Evolutionary conservation across 805 yeast genomes (phyloP).

Genomic region (Ogataea populi-albae): DNA sequence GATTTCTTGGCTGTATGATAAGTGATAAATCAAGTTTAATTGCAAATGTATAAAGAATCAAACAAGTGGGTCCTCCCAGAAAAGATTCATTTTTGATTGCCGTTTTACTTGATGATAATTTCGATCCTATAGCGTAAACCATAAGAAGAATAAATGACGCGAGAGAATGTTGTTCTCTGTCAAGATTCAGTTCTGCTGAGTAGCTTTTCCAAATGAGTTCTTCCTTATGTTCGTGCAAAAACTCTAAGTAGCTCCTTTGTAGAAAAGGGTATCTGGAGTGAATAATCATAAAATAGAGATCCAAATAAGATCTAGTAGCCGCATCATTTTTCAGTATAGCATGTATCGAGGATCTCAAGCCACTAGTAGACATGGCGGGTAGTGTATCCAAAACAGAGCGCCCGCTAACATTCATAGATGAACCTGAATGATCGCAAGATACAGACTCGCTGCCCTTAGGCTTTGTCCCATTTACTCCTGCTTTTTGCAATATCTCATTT

Average conservation of each 20-base stretch:
- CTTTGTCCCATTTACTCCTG: background rate
- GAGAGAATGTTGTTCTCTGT: constrained; percentile 2
- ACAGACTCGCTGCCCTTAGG: no score
- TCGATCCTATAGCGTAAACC: constrained; percentile 16
- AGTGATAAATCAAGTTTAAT: constrained; percentile 5
- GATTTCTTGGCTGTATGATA: constrained; percentile 7
- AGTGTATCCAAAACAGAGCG: background rate
- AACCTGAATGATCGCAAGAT: background rate
- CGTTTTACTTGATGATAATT: constrained; percentile 4
- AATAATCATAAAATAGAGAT: constrained; percentile 4
- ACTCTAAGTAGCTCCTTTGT: constrained; percentile 1
- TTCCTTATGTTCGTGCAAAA: constrained; percentile 9
- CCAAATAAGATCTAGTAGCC: constrained; percentile 4
- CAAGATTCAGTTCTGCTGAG: background rate
- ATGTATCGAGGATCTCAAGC: constrained; percentile 6
- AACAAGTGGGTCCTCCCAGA: constrained; percentile 8
- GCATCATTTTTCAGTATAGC: constrained; percentile 3
- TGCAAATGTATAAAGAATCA: constrained; percentile 9
- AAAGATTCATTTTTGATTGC: background rate
- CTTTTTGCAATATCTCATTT: constrained; percentile 3
- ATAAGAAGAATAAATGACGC: constrained; percentile 12
- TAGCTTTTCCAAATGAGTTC: constrained; percentile 1
- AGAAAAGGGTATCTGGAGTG: constrained; percentile 15
- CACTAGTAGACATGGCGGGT: no score
- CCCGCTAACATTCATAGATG: background rate